These are phyloP conservation scores for Pythium diclinum DNA, from an alignment of 352 stramenopile genomes.

Conservation along the genomic window DNA sequence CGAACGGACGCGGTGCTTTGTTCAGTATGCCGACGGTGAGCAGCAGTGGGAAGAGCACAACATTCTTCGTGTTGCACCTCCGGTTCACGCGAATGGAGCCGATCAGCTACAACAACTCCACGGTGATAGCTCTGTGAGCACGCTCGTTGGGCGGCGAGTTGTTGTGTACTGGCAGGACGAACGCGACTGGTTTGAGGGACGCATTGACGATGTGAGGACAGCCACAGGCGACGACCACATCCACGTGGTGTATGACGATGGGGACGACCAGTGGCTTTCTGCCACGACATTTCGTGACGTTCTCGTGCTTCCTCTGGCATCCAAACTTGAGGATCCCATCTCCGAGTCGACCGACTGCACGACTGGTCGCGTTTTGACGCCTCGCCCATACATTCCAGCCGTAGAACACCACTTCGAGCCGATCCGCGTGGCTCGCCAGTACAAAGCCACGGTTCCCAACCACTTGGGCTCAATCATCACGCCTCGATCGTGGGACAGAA, in stretches of 20 bases:
- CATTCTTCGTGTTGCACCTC: constrained; percentile 6
- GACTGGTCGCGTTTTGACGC: constrained; percentile 22
- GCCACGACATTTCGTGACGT: constrained; percentile 31
- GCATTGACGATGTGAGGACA: constrained; percentile 16
- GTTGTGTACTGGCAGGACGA: constrained; percentile 45
- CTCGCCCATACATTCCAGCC: constrained; percentile 33
- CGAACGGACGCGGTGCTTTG: constrained; percentile 24
- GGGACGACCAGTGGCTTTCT: constrained; percentile 42
- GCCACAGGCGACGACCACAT: constrained; percentile 17
- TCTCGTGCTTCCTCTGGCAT: constrained; percentile 21
- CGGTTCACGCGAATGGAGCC: neutral
- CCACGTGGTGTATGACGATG: constrained; percentile 47
- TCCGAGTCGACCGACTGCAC: neutral
- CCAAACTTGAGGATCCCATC: neutral
- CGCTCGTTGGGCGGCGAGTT: constrained; percentile 17
- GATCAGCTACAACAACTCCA: constrained; percentile 39
- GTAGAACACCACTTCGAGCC: constrained; percentile 43
- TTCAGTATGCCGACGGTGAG: constrained; percentile 54
- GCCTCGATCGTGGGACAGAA: constrained; percentile 26
- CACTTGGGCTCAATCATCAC: constrained; percentile 39
- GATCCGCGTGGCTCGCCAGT: constrained; percentile 33
- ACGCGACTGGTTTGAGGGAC: constrained; percentile 40
- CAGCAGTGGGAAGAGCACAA: constrained; percentile 38
- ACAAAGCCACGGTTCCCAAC: constrained; percentile 27
- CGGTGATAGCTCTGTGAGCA: neutral